Evolutionary conservation across 352 stramenopile genomes (phyloP), one percentile per base, ranked within the genome.

Genomic region (Elongisporangium prolatum): DNA sequence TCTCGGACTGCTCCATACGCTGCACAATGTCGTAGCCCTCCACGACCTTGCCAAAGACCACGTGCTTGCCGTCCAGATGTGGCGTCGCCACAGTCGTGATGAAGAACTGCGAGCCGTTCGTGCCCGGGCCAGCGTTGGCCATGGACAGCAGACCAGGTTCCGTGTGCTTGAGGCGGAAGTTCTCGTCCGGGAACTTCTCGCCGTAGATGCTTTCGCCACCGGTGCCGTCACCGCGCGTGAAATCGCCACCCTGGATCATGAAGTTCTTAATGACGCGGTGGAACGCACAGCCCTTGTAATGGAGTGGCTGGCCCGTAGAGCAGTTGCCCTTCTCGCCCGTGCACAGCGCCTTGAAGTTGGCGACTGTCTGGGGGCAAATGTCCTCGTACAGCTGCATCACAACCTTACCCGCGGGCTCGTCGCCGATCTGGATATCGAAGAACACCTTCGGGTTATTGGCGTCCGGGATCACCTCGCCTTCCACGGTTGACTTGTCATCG

Each of bases 341-440:
- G 72, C 97, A 99, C 21, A 99, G 70, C 40, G 87, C 92, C 57
- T 96, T 82, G 83, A 99, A 99, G 81, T 99, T 99, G 75, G 99
- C 97, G 0, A 89, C 97, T 2, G 97, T 99, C 67, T 97, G 96
- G 1, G 97, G 97, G 21, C 93, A 91, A 28, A 99, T 82, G 72
- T 99, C 97, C 64, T 97, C 88, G 71, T 88, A 96, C 38, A 99
- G 75, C 76, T 99, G 94, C 75, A 99, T 98, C 25, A 97, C 96
- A 22, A 98, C 82, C 59, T 96, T 88, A 47, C 93, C 91, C 10
- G 84, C 83, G 21, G 86, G 69, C 59, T 96, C 80, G 18, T 91
- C 92, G 40, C 91, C 94, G 20, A 98, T 97, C 61, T 84, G 83
- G 9, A 99, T 90, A 68, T 99, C 93, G 66, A 99, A 99, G 72